Base-by-base conservation (phyloP, 2,329 filamentous ascomycete species). In the Epichloe amarillans region DNA sequence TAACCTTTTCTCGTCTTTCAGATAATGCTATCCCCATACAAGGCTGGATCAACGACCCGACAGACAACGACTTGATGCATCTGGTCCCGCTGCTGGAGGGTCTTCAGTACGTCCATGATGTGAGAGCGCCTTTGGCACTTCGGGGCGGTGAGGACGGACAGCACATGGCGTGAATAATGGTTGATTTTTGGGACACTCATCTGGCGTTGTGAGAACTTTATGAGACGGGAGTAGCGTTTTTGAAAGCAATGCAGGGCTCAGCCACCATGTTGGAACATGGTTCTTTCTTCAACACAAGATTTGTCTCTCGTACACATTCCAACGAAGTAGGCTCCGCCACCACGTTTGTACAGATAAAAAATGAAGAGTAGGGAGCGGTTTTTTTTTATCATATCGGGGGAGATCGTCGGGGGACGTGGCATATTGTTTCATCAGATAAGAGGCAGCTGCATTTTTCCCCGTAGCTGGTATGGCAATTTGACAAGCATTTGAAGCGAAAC, bases 21-120 rank as follows among this genome's bases (percentile, higher is more conserved):
- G 93, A 98, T 68, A 98, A 98, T 71, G 93, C 93, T 47, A 96
- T 98, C 62, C 93, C 93, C 3, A 97, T 98, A 64, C 91, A 97
- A 72, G 93, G 93, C 63, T 98, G 93, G 93, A 97, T 98, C 70
- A 95, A 84, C 67, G 93, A 98, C 70, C 93, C 93, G 21, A 97
- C 93, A 26, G 93, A 98, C 69, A 93, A 90, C 65, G 91, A 96
- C 64, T 75, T 98, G 57, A 77, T 97, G 67, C 88, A 97, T 67
- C 76, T 98, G 53, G 83, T 98, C 52, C 93, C 93, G 35, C 74
- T 97, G 61, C 75, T 98, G 43, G 93, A 98, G 70, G 93, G 88
- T 17, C 71, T 98, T 62, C 93, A 97, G 71, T 95, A 97, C 69
- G 90, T 93, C 58, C 95, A 91, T 49, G 93, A 98, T 69, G 91